A percentile compares a stretch with the other conserved stretches of the same genome.
phyloP scores from a whole-genome alignment of 495 filamentous ascomycete genomes.

The Annulohypoxylon stygium region DNA sequence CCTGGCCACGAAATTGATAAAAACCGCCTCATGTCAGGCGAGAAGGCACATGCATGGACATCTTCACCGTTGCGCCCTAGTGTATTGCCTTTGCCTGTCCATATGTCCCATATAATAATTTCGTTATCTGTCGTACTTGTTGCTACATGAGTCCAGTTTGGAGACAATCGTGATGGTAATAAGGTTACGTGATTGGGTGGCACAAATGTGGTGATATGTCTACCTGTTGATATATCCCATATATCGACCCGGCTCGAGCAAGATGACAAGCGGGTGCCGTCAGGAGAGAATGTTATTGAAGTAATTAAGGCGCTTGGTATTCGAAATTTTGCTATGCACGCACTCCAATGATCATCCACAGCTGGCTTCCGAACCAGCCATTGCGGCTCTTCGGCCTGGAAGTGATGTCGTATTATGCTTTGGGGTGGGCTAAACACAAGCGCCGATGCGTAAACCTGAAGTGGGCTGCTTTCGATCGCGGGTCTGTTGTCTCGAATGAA shows the following conservation, averaged over 20 bases:
- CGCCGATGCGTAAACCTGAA: neutral
- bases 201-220: no score
- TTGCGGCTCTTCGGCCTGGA: neutral
- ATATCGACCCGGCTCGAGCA: neutral
- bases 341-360: neutral
- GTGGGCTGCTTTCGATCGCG: neutral
- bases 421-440: neutral
- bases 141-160: neutral
- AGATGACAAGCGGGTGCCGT: neutral
- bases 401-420: neutral
- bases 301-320: neutral
- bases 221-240: neutral
- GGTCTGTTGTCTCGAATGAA: neutral
- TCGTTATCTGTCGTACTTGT: neutral
- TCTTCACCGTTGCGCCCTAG: no score
- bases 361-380: neutral
- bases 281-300: neutral
- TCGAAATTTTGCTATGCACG: neutral
- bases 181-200: no score
- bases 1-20: no score
- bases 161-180: no score
- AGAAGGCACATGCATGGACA: no score
- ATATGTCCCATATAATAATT: neutral
- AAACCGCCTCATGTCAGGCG: no score
- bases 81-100: no score